Evolutionary conservation across 192 early-diverging fungal genomes (phyloP).

Genomic region (Coemansia sp.): DNA sequence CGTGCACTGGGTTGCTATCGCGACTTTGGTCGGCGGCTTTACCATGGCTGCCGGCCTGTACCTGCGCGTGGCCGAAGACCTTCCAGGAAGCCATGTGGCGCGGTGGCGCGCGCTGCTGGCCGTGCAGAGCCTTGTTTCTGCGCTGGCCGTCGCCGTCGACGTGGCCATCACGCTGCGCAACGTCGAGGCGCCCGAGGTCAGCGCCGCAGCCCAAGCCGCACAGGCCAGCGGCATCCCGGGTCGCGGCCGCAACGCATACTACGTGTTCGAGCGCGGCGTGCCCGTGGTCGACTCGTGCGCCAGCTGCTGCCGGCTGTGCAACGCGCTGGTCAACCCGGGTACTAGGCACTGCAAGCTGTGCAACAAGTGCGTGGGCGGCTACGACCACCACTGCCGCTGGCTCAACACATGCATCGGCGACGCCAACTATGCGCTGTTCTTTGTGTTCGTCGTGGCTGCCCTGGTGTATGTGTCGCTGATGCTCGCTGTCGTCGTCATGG

Average conservation of each 20-base stretch:
- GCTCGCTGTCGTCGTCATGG: conserved; percentile 21
- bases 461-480: conserved; percentile 20
- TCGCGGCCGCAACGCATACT: conserved; percentile 28
- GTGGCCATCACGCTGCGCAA: conserved; percentile 17
- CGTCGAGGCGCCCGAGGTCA: conserved; percentile 35
- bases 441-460: conserved; percentile 22
- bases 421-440: conserved; percentile 40
- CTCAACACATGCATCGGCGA: conserved; percentile 47
- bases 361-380: conserved; percentile 54
- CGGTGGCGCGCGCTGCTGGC: conserved; percentile 23
- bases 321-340: conserved; percentile 8
- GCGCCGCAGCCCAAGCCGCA: not conserved
- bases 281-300: conserved; percentile 34
- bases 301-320: conserved; percentile 36
- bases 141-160: conserved; percentile 19
- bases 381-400: conserved; percentile 54
- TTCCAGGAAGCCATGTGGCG: not conserved
- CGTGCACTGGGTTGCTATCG: conserved; percentile 33
- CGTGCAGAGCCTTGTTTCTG: conserved; percentile 12
- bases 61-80: conserved; percentile 12
- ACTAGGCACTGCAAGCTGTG: conserved; percentile 53
- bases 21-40: conserved; percentile 15
- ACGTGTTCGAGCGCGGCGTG: conserved; percentile 37
- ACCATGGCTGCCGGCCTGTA: conserved; percentile 24
- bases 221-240: not conserved